Evolutionary conservation across 768 basidiomycete genomes (phyloP).

Genomic region (Lentinula detonsa): DNA sequence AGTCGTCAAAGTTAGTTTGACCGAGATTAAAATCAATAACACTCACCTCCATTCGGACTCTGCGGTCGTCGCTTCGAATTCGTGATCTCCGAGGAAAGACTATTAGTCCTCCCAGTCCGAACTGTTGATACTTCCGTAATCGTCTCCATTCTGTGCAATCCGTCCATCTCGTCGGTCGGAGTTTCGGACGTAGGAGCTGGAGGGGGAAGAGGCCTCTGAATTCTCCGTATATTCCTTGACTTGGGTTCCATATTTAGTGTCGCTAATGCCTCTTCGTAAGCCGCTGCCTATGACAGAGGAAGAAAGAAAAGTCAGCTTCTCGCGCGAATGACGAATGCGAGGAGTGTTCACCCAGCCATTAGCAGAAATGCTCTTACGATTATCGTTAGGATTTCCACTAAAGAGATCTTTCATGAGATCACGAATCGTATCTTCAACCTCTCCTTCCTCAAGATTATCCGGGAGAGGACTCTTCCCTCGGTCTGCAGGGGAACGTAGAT

Average conservation of each 20-base stretch:
- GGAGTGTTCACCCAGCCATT: slow-evolving; percentile 6
- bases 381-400: background rate
- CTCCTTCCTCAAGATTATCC: slow-evolving; percentile 3
- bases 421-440: slow-evolving; percentile 5
- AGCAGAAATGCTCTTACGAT: slow-evolving; percentile 7
- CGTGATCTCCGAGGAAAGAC: background rate
- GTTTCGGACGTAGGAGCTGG: background rate
- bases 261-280: slow-evolving; percentile 5
- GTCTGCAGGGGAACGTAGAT: slow-evolving; percentile 14
- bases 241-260: slow-evolving; percentile 4
- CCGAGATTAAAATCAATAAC: background rate
- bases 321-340: slow-evolving; percentile 3
- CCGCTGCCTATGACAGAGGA: background rate
- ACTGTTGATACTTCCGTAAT: slow-evolving; percentile 6
- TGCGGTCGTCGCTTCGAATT: background rate
- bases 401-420: slow-evolving; percentile 8
- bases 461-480: slow-evolving; percentile 10
- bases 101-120: slow-evolving; percentile 2
- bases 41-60: slow-evolving; percentile 3
- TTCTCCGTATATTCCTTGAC: background rate
- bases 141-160: slow-evolving; percentile 3
- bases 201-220: slow-evolving; percentile 1
- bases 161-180: background rate
- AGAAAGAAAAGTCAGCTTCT: background rate
- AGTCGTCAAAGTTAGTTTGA: background rate